Base-by-base conservation (phyloP, 805 yeast species). In the Yarrowia sp. region DNA sequence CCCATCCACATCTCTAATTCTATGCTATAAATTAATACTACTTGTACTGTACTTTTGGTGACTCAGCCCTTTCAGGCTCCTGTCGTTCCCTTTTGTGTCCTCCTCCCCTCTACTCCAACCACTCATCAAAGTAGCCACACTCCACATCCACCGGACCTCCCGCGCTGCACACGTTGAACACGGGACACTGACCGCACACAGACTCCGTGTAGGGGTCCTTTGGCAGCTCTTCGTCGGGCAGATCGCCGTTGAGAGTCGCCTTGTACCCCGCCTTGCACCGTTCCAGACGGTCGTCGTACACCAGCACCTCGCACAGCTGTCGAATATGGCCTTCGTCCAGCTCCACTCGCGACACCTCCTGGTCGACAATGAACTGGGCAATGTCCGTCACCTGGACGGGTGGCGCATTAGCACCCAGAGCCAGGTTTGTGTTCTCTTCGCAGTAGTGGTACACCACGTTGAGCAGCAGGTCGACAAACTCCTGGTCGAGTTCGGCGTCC, bases 401-500 rank as follows among this genome's bases (percentile, higher is more conserved):
- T 1, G 89, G 85, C 10, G 94, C 92, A 73, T 85, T 89, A 41
- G 85, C 86, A 14, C 84, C 83, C 71, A 88, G 89, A 36, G 77
- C 71, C 1, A 78, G 64, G 14, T 53, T 55, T 5, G 80, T 74
- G 77, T 84, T 70, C 72, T 76, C 75, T 71, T 72, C 48, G 10
- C 91, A 88, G 77, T 81, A 94, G 72, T 95, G 83, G 97, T 98
- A 95, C 8, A 93, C 87, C 52, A 93, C 93, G 22, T 91, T 87
- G 72, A 91, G 78, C 68, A 95, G 80, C 59, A 92, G 87, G 72
- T 91, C 94, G 70, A 95, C 93, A 75, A 95, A 95, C 78, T 94
- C 98, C 2, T 92, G 87, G 76, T 95, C 99, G 69, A 95, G 82
- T 78, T 95, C 98, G 43, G 93, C 87, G 76, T 95, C 99, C 0